phyloP scores from a whole-genome alignment of 83 land plant species.

The Thuja plicata region DNA sequence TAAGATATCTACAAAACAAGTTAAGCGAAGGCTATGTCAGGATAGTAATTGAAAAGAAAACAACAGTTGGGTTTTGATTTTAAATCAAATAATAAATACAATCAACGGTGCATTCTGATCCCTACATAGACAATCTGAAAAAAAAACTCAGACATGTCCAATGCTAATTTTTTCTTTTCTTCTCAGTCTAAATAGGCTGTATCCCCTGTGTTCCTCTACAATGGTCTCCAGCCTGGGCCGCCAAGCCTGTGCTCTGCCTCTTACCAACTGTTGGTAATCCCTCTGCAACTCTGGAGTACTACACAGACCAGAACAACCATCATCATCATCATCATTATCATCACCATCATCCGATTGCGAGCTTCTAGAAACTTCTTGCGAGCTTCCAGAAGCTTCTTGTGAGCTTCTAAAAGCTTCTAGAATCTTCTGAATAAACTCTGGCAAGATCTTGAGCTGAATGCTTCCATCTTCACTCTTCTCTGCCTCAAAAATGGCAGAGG shows the following conservation, averaged over 20 bases:
- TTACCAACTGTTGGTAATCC: conserved; percentile 46
- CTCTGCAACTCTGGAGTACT: conserved; percentile 47
- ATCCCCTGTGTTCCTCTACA: conserved; percentile 20
- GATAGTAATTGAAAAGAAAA: too few relatives aligned
- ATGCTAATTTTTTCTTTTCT: not conserved
- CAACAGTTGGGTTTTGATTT: too few relatives aligned
- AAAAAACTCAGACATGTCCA: too few relatives aligned
- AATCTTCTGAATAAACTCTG: conserved; percentile 43
- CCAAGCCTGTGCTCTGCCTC: conserved; percentile 26
- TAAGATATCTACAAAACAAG: too few relatives aligned
- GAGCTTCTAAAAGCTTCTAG: not conserved
- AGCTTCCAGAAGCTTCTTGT: too few relatives aligned
- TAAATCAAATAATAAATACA: too few relatives aligned
- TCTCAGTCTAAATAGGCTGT: not conserved
- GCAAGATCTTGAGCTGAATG: conserved; percentile 44
- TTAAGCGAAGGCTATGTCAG: too few relatives aligned
- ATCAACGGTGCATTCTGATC: too few relatives aligned
- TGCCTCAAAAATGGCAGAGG: conserved; percentile 23
- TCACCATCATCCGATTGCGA: not conserved
- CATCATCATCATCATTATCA: too few relatives aligned
- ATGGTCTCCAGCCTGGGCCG: conserved; percentile 62
- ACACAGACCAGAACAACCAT: conserved; percentile 14
- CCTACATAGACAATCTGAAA: too few relatives aligned
- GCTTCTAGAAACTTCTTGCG: conserved; percentile 12
- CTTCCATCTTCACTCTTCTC: conserved; percentile 39